Conservation (phyloP, 495 filamentous ascomycete genomes). For the Sabuloglossum arenarium region DNA sequence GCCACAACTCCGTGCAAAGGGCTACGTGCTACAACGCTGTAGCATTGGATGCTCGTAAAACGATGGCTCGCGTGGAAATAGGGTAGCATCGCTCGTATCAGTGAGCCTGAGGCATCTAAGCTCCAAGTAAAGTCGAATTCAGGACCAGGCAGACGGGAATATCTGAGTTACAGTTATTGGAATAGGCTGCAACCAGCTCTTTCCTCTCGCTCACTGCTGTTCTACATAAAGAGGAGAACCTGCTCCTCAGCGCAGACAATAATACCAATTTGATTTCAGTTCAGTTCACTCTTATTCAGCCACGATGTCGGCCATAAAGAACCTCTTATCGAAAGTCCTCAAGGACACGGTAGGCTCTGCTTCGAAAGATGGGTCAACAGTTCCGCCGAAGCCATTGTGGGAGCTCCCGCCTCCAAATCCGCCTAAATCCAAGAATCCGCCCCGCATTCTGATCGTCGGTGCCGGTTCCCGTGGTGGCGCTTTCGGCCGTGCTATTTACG, state of each 20-base stretch:
- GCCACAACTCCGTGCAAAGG: too few species aligned
- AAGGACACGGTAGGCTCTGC: neutral
- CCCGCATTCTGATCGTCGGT: constrained; percentile 55
- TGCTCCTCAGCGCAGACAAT: too few species aligned
- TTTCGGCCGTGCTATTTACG: constrained; percentile 44
- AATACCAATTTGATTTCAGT: too few species aligned
- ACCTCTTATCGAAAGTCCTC: neutral
- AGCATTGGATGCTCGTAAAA: neutral
- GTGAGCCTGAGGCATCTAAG: too few species aligned
- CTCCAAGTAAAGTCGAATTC: too few species aligned
- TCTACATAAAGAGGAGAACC: too few species aligned
- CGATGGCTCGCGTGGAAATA: too few species aligned
- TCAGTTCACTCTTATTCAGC: too few species aligned
- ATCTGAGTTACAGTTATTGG: too few species aligned
- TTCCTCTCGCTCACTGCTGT: neutral
- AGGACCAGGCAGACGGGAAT: too few species aligned
- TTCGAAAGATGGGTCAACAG: neutral
- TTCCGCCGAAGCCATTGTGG: neutral
- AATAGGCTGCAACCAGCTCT: neutral
- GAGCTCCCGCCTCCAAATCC: neutral
- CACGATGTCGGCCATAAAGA: neutral
- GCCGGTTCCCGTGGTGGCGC: constrained; percentile 66
- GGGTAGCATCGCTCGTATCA: too few species aligned
- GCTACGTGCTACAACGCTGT: neutral
- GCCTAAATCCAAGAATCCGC: constrained; percentile 8